These are phyloP conservation scores for Microbotryum lychnidis-dioicae DNA, from an alignment of 1,284 basidiomycete genomes.

Conservation along the genomic window DNA sequence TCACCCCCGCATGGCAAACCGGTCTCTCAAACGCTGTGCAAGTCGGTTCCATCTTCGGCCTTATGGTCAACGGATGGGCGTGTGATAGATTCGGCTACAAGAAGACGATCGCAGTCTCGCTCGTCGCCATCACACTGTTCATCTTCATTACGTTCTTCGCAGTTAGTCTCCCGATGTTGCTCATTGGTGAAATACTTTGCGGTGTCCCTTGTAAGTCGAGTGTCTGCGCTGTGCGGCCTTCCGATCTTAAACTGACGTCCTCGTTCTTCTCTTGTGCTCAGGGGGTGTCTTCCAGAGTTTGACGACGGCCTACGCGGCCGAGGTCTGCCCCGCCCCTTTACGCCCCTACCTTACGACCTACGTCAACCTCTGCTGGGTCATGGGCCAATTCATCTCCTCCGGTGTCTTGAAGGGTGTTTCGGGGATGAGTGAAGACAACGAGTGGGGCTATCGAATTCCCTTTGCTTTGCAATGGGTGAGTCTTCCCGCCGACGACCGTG, in stretches of 20 bases:
- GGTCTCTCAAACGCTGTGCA: conserved; percentile 41
- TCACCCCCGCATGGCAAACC: conserved; percentile 47
- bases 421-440: neutral
- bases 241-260: too few relatives aligned
- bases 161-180: conserved; percentile 38
- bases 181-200: conserved; percentile 40
- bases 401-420: conserved; percentile 40
- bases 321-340: conserved; percentile 45
- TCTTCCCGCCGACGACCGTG: too few relatives aligned
- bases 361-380: conserved; percentile 47
- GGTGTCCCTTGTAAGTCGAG: conserved; percentile 33
- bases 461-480: conserved; percentile 44
- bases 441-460: conserved; percentile 40
- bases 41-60: conserved; percentile 42
- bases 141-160: conserved; percentile 43
- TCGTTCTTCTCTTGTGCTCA: neutral
- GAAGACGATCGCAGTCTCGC: conserved; percentile 37
- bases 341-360: conserved; percentile 46
- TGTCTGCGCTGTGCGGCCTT: neutral
- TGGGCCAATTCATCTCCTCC: conserved; percentile 40
- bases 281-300: conserved; percentile 42
- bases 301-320: conserved; percentile 46
- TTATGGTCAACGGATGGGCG: conserved; percentile 40
- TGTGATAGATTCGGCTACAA: conserved; percentile 43
- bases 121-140: conserved; percentile 37